A percentile compares a stretch with the other conserved stretches of the same genome.
Evolutionary conservation across 805 yeast species (phyloP).

Genomic region (Ogataea haglerorum): DNA sequence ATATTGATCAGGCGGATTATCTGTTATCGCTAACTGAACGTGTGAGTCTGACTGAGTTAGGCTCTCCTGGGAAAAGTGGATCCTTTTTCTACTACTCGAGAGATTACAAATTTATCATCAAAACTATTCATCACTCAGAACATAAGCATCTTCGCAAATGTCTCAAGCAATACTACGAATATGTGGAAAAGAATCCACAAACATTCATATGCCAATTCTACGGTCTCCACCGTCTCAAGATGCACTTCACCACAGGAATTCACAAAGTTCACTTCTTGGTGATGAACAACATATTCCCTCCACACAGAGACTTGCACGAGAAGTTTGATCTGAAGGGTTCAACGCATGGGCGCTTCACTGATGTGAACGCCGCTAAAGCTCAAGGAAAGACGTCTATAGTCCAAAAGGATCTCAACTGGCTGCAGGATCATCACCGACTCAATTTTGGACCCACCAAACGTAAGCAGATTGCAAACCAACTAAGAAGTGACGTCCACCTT

Average conservation of each 20-base stretch:
- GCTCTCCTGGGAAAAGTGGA: constrained; percentile 96
- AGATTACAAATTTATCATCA: constrained; percentile 90
- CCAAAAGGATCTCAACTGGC: constrained; percentile 86
- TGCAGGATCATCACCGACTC: constrained; percentile 61
- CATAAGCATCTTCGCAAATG: constrained; percentile 77
- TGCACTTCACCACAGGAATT: constrained; percentile 57
- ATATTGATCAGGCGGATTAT: constrained; percentile 94
- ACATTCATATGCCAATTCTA: constrained; percentile 93
- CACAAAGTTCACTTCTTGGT: constrained; percentile 89
- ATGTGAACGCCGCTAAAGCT: constrained; percentile 31
- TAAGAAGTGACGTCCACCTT: constrained; percentile 70
- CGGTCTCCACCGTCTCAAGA: constrained; percentile 89
- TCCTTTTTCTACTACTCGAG: constrained; percentile 93
- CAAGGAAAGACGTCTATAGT: constrained; percentile 41
- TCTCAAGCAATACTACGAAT: constrained; percentile 71
- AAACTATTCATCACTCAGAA: constrained; percentile 91
- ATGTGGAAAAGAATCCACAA: constrained; percentile 79
- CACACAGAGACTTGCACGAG: constrained; percentile 78
- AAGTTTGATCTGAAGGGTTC: constrained; percentile 94
- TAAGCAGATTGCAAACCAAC: constrained; percentile 59
- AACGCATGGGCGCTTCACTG: constrained; percentile 70
- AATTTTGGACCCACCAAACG: constrained; percentile 71
- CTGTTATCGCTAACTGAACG: constrained; percentile 88
- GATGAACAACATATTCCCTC: constrained; percentile 96
- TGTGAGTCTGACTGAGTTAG: constrained; percentile 85